Conservation (phyloP, 2,329 filamentous ascomycete genomes). For the Stromatinia cepivora region DNA sequence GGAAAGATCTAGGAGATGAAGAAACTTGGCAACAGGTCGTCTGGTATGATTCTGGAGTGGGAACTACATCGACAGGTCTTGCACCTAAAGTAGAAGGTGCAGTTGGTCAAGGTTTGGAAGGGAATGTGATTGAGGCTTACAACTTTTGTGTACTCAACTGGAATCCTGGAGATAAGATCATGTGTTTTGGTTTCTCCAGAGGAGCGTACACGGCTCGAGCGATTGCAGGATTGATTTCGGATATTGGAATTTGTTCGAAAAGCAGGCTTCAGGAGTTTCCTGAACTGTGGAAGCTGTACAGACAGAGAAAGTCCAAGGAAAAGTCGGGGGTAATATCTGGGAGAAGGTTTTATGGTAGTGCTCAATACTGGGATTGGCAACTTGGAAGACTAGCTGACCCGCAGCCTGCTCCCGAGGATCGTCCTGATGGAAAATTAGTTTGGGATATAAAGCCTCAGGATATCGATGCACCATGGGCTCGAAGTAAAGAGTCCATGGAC, state of each 20-base stretch:
- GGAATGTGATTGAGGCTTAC: slow-evolving; percentile 37
- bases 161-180: slow-evolving; percentile 15
- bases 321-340: not conserved
- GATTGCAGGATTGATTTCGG: slow-evolving; percentile 36
- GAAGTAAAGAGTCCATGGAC: slow-evolving; percentile 3
- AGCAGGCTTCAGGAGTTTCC: not conserved
- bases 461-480: not conserved
- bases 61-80: slow-evolving; percentile 2
- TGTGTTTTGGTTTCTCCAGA: slow-evolving; percentile 42
- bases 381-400: not conserved
- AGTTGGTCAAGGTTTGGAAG: slow-evolving; percentile 23
- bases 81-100: not conserved
- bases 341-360: not conserved
- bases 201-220: slow-evolving; percentile 44
- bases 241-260: slow-evolving; percentile 2
- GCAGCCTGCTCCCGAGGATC: not conserved
- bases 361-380: not conserved
- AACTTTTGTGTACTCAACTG: slow-evolving; percentile 43
- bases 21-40: slow-evolving; percentile 11
- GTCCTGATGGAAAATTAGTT: not conserved
- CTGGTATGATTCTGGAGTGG: slow-evolving; percentile 24
- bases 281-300: not conserved
- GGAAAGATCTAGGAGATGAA: not conserved
- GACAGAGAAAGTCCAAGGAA: not conserved
- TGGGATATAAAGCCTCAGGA: not conserved